Evolutionary conservation across 2,329 filamentous ascomycete genomes (phyloP), one percentile per base, ranked within the genome.

Genomic region (Chlorencoelia australis): DNA sequence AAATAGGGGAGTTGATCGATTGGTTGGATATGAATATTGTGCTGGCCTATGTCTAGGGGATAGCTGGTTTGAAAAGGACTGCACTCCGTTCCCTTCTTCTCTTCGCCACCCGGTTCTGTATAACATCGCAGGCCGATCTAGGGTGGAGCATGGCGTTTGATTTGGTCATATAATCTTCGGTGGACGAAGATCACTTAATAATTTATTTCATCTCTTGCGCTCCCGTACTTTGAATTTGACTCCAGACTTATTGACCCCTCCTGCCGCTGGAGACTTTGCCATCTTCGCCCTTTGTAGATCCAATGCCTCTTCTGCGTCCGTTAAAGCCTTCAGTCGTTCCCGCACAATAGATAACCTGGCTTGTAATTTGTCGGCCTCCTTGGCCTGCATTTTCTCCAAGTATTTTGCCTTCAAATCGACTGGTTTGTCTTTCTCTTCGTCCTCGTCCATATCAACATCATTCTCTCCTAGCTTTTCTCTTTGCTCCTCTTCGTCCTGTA

Each of bases 191-290:
- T 40, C 44, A 49, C 40, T 50, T 45, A 43, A 47, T 47, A 48
- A 35, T 27, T 40, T 44, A 39, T 20, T 29, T 36, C 40, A 58
- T 50, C 72, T 65, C 64, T 80, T 80, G 45, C 75, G 66, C 55
- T 73, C 66, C 44, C 71, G 67, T 37, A 78, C 66, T 63, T 75
- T 77, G 44, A 77, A 68, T 60, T 74, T 78, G 57, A 69, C 69
- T 16, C 75, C 75, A 25, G 64, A 63, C 54, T 73, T 75, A 18
- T 70, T 77, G n/a, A 65, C 51, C 10, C 73, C 72, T 24, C 71
- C 72, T 5, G 69, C 67, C 2, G 74, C 79, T 7, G 69, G 63
- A 46, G 73, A 76, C 63, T 80, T 80, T 22, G 72, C 73, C 74
- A 79, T 79, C 54, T 69, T 72, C 13, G 73, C 70, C 41, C 69